A percentile compares a stretch with the other conserved stretches of the same genome.
These are phyloP conservation scores for Phenoliferia sp. DNA, from an alignment of 1,284 basidiomycete genomes.

Conservation along the genomic window DNA sequence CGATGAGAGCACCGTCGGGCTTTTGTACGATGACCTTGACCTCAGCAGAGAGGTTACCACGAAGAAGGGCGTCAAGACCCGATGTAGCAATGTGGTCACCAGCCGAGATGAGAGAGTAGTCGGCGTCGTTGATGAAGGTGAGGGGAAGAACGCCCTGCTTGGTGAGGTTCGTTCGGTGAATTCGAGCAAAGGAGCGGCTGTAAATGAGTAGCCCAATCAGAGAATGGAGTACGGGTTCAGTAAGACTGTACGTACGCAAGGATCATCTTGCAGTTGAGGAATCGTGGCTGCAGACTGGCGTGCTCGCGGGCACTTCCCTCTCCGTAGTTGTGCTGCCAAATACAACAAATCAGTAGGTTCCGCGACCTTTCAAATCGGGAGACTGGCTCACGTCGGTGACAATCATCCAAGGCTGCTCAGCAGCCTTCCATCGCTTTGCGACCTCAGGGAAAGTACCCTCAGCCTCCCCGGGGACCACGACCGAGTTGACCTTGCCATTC, in stretches of 20 bases:
- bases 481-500: slow-evolving; percentile 75
- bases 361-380: background rate
- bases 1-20: slow-evolving; percentile 55
- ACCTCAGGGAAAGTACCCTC: slow-evolving; percentile 81
- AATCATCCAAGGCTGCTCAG: slow-evolving; percentile 84
- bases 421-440: slow-evolving; percentile 78
- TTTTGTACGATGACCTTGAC: slow-evolving; percentile 68
- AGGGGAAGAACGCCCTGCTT: slow-evolving; percentile 93
- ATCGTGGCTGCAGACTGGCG: slow-evolving; percentile 92
- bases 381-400: slow-evolving; percentile 62
- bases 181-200: slow-evolving; percentile 85
- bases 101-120: slow-evolving; percentile 75
- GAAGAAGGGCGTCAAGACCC: slow-evolving; percentile 55
- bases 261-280: slow-evolving; percentile 63
- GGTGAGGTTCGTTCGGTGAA: slow-evolving; percentile 79
- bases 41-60: slow-evolving; percentile 50
- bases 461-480: slow-evolving; percentile 54
- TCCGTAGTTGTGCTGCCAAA: slow-evolving; percentile 59
- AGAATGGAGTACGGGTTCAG: too few species aligned
- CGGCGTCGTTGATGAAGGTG: slow-evolving; percentile 79
- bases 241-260: slow-evolving; percentile 55
- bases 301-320: slow-evolving; percentile 98
- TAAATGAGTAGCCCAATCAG: background rate
- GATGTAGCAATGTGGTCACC: slow-evolving; percentile 64
- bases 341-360: background rate